These are phyloP conservation scores for Chalciporus pseudorubinellus DNA, from an alignment of 768 basidiomycete species.

Conservation along the genomic window DNA sequence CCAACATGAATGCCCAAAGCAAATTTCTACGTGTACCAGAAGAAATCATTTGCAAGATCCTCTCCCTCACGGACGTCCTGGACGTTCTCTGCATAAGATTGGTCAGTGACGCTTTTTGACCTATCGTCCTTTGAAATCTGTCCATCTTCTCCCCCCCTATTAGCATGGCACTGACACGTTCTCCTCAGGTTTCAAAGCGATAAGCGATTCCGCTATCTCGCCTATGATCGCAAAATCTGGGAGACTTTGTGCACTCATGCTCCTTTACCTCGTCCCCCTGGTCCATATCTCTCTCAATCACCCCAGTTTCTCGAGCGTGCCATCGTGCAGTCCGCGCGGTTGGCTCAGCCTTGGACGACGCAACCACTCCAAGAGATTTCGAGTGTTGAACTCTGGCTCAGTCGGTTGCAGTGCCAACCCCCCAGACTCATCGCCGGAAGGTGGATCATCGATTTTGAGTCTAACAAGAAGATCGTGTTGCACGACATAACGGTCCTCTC, in stretches of 20 bases:
- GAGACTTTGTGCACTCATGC: neutral
- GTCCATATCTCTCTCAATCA: neutral
- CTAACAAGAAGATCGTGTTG: neutral
- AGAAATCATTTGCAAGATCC: too few relatives aligned
- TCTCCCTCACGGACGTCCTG: too few relatives aligned
- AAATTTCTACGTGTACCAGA: too few relatives aligned
- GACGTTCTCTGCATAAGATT: too few relatives aligned
- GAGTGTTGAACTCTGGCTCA: too few relatives aligned
- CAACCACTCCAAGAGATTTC: neutral
- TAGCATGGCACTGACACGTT: too few relatives aligned
- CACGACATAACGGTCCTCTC: neutral
- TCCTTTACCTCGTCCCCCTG: neutral
- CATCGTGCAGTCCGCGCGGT: neutral
- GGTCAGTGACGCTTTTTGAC: too few relatives aligned
- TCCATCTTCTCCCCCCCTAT: too few relatives aligned
- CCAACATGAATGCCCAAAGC: too few relatives aligned
- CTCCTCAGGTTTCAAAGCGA: neutral
- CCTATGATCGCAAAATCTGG: neutral
- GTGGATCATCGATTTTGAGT: neutral
- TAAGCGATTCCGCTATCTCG: neutral
- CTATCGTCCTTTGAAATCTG: too few relatives aligned
- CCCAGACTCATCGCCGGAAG: too few relatives aligned
- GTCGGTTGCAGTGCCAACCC: too few relatives aligned
- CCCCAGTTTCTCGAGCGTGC: neutral
- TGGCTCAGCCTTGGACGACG: neutral